Evolutionary conservation across 2,329 filamentous ascomycete species (phyloP), one percentile per base, ranked within the genome.

Genomic region (Sporothrix phasma): DNA sequence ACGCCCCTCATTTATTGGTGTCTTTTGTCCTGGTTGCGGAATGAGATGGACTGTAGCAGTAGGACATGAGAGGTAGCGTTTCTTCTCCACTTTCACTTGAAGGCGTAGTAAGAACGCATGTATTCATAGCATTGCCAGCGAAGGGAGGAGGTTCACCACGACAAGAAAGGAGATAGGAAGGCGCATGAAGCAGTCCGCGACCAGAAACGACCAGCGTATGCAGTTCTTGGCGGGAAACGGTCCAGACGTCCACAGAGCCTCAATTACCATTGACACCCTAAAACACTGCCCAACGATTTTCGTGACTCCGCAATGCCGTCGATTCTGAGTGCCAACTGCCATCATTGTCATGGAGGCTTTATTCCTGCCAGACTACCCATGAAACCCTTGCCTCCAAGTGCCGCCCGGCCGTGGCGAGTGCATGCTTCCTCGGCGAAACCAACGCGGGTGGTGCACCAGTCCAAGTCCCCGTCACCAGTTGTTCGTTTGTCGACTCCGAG

Each of bases 361-460:
- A 66, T 62, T 11, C 59, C 58, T 3, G 7, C 70, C 8, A 76
- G 65, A 17, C 65, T 61, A 0, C 62, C 39, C 1, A 77, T 64
- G n/a, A 77, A 60, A 2, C n/a, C 47, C 22, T 63, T 63, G 1
- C 74, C 75, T 66, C 70, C 68, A 15, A 54, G 49, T 15, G 69
- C 72, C 17, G 68, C 65, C 19, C 59, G 66, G 1, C 75, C 75
- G 4, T 59, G 61, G 41, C 76, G 69, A 3, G 68, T 74, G 5
- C 64, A 68, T 1, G 77, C 77, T 67, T 87, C 81, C 69, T 87
- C 84, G 0, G 75, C 72, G 72, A 84, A 89, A 67, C 84, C 86
- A 4, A 87, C 78, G 63, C 83, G 76, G 2, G 72, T 76, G 2
- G 74, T 81, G 71, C 79, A 81, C 87, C 87, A 90, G 24, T 84